Base-by-base conservation (phyloP, 768 basidiomycete species). In the Paxillus rubicundulus region DNA sequence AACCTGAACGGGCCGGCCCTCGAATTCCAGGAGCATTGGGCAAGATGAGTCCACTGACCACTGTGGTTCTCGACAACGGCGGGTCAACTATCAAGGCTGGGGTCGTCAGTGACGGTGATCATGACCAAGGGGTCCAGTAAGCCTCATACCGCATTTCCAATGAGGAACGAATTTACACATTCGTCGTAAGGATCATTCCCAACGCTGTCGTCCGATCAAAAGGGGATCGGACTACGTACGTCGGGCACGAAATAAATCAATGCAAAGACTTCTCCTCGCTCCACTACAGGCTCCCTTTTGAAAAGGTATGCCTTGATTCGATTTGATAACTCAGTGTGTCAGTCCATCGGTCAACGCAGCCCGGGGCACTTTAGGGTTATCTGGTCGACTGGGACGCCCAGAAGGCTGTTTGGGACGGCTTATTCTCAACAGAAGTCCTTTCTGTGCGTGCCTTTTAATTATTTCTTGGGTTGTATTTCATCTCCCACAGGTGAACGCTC, bases 381-480 rank as follows among this genome's bases (percentile, higher is more conserved):
- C 74, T 96, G 14, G 86, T 91, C 27, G 93, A 96, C 63, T 98
- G 95, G 95, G 94, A 97, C 57, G 88, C 88, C 3, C 85, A 98
- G 70, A 96, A 96, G 69, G 87, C 88, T 16, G 78, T 98, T 5
- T 98, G 94, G 94, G 95, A 98, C 58, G 84, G 88, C 10, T 62
- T 96, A 20, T 92, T 97, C 70, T 88, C 88, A 18, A 77, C 79
- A 39, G 78, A 86, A 51, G 80, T 78, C 43, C 74, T 91, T 50
- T 81, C 81, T 55, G 90, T 89, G 67, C 64, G 75, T 65, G 16
- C 30, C 40, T 43, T 40, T 27, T 40, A 16, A 21, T 14, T 4
- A 37, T 27, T 41, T 3, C 38, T 51, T 58, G 38, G 49, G 24
- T 13, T 47, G 46, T 28, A 30, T 43, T 60, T 52, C 45, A 53